Evolutionary conservation across 176 grass and related monocot species (phyloP).

Genomic region (Elaeis guineensis): DNA sequence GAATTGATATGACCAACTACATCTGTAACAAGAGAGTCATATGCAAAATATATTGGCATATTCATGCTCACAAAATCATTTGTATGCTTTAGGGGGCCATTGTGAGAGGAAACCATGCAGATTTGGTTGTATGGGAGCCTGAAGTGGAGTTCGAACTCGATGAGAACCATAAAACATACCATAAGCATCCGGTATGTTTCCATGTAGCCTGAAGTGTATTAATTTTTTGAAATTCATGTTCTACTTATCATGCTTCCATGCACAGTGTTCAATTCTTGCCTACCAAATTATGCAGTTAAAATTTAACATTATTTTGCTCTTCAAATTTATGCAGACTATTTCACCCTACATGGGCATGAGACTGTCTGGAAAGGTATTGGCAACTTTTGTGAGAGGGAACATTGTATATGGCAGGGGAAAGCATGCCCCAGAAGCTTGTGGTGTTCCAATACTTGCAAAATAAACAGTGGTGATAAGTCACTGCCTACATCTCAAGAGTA

Average conservation of each 20-base stretch:
- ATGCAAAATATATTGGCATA: background rate
- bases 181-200: slow-evolving; percentile 72
- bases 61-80: background rate
- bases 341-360: slow-evolving; percentile 61
- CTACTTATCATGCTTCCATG: no score
- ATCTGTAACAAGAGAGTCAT: background rate
- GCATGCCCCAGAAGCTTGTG: slow-evolving; percentile 62
- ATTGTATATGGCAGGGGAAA: slow-evolving; percentile 65
- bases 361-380: slow-evolving; percentile 62
- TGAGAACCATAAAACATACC: slow-evolving; percentile 54
- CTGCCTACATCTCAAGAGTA: no score
- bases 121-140: slow-evolving; percentile 90
- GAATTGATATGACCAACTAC: background rate
- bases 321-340: slow-evolving; percentile 36
- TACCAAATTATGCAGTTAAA: no score
- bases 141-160: slow-evolving; percentile 69
- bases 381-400: slow-evolving; percentile 86
- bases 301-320: no score
- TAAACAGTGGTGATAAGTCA: no score
- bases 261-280: no score
- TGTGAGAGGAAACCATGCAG: slow-evolving; percentile 61
- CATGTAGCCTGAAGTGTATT: background rate
- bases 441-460: slow-evolving; percentile 64
- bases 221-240: no score
- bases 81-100: slow-evolving; percentile 49